A percentile compares a stretch with the other conserved stretches of the same genome.
These are phyloP conservation scores for Cyberlindnera japonica DNA, from an alignment of 805 yeast genomes.

Conservation along the genomic window DNA sequence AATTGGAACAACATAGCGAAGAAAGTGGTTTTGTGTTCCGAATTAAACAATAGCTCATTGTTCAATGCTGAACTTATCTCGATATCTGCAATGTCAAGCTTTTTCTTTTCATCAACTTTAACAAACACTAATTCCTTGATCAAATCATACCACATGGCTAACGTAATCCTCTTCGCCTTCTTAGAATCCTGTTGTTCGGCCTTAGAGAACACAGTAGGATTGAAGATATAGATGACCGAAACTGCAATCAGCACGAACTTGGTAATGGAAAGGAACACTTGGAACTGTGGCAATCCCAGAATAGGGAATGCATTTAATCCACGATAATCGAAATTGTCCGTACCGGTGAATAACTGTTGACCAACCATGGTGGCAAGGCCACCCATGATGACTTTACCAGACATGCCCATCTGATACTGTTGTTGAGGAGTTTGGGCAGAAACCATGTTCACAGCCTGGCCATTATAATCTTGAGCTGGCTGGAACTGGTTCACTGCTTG, in stretches of 20 bases:
- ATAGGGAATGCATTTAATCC: conserved; percentile 44
- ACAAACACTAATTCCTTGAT: conserved; percentile 25
- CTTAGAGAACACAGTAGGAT: conserved; percentile 16
- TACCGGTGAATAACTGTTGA: conserved; percentile 23
- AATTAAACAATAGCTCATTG: conserved; percentile 17
- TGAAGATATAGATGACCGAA: conserved; percentile 20
- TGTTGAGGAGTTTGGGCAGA: conserved; percentile 19
- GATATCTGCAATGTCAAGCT: conserved; percentile 14
- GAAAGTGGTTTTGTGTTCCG: conserved; percentile 2
- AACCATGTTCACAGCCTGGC: conserved; percentile 25
- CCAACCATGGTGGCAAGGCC: conserved; percentile 49
- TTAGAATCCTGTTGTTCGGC: conserved; percentile 2
- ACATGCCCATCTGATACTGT: conserved; percentile 27
- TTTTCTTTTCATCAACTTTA: conserved; percentile 18
- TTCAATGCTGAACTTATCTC: conserved; percentile 21
- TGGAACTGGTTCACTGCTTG: conserved; percentile 19
- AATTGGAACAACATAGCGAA: conserved; percentile 8
- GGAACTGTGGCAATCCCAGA: conserved; percentile 27
- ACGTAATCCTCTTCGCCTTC: conserved; percentile 6
- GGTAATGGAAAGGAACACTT: conserved; percentile 25
- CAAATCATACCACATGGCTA: conserved; percentile 24
- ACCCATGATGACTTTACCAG: conserved; percentile 41
- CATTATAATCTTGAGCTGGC: conserved; percentile 24
- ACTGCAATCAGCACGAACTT: conserved; percentile 28
- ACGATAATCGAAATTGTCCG: conserved; percentile 36